Base-by-base conservation (phyloP, 2,329 filamentous ascomycete genomes). In the Aspergillus pseudoglaucus region DNA sequence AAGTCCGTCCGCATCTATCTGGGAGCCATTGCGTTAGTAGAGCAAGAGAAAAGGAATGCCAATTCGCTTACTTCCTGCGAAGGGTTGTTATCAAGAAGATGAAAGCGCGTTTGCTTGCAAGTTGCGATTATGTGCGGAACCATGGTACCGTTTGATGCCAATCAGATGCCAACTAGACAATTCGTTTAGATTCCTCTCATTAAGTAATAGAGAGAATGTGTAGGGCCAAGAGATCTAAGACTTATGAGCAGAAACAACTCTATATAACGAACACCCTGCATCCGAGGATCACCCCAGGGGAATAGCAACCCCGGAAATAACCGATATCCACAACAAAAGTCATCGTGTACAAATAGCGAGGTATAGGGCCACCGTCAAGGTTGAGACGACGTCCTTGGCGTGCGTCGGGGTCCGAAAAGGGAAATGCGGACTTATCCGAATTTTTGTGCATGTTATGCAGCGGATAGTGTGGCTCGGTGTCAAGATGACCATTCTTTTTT, bases 1-100 rank as follows among this genome's bases (percentile, higher is more conserved):
- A n/a, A 91, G 74, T 42, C 85, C 85, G 53, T 88, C 84, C 38
- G 90, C 78, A 51, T 87, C 82, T 45, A 87, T 74, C 82, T 85
- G 12, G 9, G 30, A 8, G 25, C 18, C 15, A 41, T 22, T 30
- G 44, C n/a, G 27, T 46, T 37, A 40, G 41, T 1, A 25, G n/a
- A 17, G 14, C 10, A 15, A 22, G 18, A 4, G 18, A 12, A 10
- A 18, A 6, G 1, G 4, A 4, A 4, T 3, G n/a, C 37, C 9
- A 39, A 18, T 2, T 39, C 37, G 12, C 25, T 30, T 64, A 83
- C 81, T 70, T 84, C 81, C 49, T 60, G 55, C 10, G 67, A 67
- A 71, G 76, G 63, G 72, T 77, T 60, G 73, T 82, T 53, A 66
- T 78, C 53, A 67, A 77, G 52, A 74, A 81, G 59, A 54, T 84